These are phyloP conservation scores for Bolboschoenus planiculmis DNA, from an alignment of 176 grass and related monocot species.

Conservation along the genomic window DNA sequence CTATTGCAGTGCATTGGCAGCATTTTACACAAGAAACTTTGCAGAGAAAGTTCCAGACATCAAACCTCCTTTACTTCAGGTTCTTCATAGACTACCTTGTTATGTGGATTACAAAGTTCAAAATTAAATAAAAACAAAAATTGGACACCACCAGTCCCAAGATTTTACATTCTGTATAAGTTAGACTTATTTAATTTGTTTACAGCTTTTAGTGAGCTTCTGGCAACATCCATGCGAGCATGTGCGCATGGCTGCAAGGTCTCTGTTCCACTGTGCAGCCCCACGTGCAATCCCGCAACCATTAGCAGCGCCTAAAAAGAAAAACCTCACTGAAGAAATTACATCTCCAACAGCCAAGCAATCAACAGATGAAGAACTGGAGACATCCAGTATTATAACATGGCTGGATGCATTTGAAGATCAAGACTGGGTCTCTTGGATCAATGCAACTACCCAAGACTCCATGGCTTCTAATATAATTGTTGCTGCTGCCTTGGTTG, in stretches of 20 bases:
- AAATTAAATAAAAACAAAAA: background rate
- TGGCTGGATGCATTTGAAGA: conserved; percentile 91
- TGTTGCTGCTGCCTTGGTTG: conserved; percentile 85
- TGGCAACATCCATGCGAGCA: conserved; percentile 92
- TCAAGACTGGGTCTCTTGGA: conserved; percentile 88
- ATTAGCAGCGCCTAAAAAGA: conserved; percentile 50
- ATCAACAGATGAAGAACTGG: conserved; percentile 27
- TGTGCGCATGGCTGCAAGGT: conserved; percentile 95
- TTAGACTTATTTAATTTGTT: conserved; percentile 3
- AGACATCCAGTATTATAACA: conserved; percentile 44
- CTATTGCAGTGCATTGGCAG: conserved; percentile 80
- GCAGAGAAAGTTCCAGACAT: conserved; percentile 84
- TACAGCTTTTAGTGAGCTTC: conserved; percentile 94
- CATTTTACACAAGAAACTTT: conserved; percentile 97
- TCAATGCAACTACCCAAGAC: conserved; percentile 77
- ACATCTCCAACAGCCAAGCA: conserved; percentile 30
- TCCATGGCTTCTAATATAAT: conserved; percentile 90
- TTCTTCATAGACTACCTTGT: conserved; percentile 16
- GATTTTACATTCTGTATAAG: background rate
- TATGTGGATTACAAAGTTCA: background rate
- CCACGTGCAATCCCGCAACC: conserved; percentile 75
- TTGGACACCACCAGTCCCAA: background rate
- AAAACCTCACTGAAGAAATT: conserved; percentile 20
- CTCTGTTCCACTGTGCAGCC: conserved; percentile 91
- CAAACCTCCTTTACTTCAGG: conserved; percentile 91